phyloP scores from a whole-genome alignment of 805 yeast genomes.

The Ogataea naganishii region DNA sequence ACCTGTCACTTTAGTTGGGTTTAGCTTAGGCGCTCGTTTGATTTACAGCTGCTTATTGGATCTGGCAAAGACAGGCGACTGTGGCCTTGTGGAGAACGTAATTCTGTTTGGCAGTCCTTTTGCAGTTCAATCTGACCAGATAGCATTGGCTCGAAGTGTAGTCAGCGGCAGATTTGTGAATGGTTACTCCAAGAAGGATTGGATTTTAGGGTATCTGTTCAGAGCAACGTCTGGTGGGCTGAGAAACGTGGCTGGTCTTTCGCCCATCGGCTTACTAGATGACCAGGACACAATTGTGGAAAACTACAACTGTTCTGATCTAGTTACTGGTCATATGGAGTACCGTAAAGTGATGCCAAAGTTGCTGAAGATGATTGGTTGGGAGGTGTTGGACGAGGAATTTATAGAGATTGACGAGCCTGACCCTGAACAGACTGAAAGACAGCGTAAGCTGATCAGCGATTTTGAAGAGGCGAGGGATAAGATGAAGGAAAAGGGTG shows the following conservation, averaged over 20 bases:
- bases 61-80: constrained; percentile 76
- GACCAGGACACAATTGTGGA: constrained; percentile 43
- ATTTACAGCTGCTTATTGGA: constrained; percentile 85
- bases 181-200: constrained; percentile 87
- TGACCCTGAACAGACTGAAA: constrained; percentile 77
- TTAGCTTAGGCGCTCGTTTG: constrained; percentile 87
- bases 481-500: constrained; percentile 39
- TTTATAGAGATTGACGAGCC: constrained; percentile 95
- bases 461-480: constrained; percentile 85
- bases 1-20: constrained; percentile 88
- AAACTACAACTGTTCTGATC: constrained; percentile 78
- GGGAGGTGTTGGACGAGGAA: constrained; percentile 83
- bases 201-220: constrained; percentile 92
- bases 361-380: constrained; percentile 56
- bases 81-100: constrained; percentile 84
- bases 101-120: constrained; percentile 83
- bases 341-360: constrained; percentile 91
- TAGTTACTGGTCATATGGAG: constrained; percentile 95
- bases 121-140: constrained; percentile 68
- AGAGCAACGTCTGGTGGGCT: constrained; percentile 95
- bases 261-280: constrained; percentile 49
- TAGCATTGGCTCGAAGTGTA: constrained; percentile 70
- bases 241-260: constrained; percentile 82
- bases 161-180: constrained; percentile 87
- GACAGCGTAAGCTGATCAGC: constrained; percentile 70